Evolutionary conservation across 305 asterid genomes (phyloP).

Genomic region (Withania somnifera): DNA sequence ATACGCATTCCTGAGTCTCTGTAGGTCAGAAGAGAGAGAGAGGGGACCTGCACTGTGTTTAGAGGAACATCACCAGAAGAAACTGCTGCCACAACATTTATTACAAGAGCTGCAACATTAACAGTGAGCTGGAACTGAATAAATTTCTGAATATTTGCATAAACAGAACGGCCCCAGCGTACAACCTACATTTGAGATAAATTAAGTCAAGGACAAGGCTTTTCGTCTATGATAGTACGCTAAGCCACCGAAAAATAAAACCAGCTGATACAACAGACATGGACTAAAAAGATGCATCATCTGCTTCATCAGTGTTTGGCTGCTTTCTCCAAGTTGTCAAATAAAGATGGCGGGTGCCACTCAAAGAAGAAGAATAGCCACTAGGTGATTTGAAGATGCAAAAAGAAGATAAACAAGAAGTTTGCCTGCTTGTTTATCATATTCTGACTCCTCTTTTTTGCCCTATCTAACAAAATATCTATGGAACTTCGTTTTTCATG

Average conservation of each 20-base stretch:
- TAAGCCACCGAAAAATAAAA: not conserved
- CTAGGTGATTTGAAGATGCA: not conserved
- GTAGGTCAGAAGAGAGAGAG: not conserved
- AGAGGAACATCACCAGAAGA: slow-evolving; percentile 89
- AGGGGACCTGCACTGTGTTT: slow-evolving; percentile 77
- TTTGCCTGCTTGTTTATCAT: not conserved
- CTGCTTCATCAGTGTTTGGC: not conserved
- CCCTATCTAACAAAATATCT: not conserved
- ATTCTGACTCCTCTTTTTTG: not conserved
- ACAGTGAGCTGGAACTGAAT: slow-evolving; percentile 99
- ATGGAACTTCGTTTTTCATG: not conserved
- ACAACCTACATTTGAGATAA: slow-evolving; percentile 58
- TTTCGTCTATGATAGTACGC: not conserved
- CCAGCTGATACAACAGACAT: not conserved
- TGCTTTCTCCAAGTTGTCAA: not conserved
- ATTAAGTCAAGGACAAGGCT: slow-evolving; percentile 1
- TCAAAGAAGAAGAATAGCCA: not conserved
- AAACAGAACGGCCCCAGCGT: slow-evolving; percentile 97
- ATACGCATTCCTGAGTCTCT: not conserved
- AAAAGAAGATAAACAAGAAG: not conserved
- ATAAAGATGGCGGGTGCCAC: not conserved
- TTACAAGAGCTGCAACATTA: slow-evolving; percentile 83
- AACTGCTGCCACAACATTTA: slow-evolving; percentile 83
- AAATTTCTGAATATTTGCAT: slow-evolving; percentile 89
- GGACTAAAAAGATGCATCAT: not conserved